Evolutionary conservation across 352 stramenopile species (phyloP).

Genomic region (Pythium phragmiticola): DNA sequence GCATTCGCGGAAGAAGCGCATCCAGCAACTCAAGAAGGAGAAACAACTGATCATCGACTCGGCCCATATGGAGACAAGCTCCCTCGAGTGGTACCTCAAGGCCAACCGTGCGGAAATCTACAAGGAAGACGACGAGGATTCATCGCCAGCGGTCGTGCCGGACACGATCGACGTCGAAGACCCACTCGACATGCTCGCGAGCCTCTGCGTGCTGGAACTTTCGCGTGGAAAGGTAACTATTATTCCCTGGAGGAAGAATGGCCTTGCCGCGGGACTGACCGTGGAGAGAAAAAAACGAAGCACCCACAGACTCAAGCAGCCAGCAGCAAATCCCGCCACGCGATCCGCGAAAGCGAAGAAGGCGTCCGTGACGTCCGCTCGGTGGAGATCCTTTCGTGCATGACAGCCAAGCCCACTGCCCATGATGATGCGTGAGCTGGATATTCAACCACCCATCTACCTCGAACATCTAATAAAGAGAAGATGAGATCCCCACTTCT

Average conservation of each 20-base stretch:
- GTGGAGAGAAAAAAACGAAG: neutral
- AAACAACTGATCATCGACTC: constrained; percentile 13
- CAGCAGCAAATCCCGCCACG: neutral
- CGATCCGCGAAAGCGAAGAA: neutral
- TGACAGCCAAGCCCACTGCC: neutral
- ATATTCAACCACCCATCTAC: constrained; percentile 9
- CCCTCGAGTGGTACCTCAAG: neutral
- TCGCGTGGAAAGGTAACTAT: constrained; percentile 8
- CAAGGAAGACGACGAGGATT: neutral
- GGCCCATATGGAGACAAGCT: constrained; percentile 4
- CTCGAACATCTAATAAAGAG: constrained; percentile 17
- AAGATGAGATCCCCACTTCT: constrained; percentile 14
- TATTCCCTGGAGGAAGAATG: neutral
- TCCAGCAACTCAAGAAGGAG: constrained; percentile 14
- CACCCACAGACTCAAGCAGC: neutral
- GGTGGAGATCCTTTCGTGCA: constrained; percentile 10
- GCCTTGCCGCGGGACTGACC: neutral
- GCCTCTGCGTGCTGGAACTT: constrained; percentile 11
- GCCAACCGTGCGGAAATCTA: neutral
- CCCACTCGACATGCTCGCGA: constrained; percentile 17
- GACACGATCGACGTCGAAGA: constrained; percentile 9
- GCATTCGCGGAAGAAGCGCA: neutral
- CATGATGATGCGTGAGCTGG: neutral
- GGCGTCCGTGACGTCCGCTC: neutral
- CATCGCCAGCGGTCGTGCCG: constrained; percentile 1